phyloP scores from a whole-genome alignment of 1,139 yeast genomes.

The Blastobotrys malaysiensis region DNA sequence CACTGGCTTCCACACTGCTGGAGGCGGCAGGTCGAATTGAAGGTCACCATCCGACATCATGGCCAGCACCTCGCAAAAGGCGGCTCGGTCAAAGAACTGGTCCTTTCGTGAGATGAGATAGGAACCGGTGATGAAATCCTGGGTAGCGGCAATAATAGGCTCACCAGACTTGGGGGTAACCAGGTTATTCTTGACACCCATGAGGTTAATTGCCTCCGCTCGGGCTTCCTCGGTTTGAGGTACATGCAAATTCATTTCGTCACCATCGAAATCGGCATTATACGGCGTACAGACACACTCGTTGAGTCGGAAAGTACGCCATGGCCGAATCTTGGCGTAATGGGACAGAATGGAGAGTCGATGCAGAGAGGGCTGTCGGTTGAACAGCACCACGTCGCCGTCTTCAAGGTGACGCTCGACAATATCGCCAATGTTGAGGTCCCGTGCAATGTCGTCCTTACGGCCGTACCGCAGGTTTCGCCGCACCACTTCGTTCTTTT shows the following conservation, averaged over 20 bases:
- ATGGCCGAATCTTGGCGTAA: constrained; percentile 92
- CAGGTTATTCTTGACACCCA: constrained; percentile 96
- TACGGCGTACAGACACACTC: constrained; percentile 99
- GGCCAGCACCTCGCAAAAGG: constrained; percentile 73
- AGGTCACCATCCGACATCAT: constrained; percentile 94
- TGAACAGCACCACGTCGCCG: constrained; percentile 92
- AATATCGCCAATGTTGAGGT: constrained; percentile 78
- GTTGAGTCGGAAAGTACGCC: constrained; percentile 95
- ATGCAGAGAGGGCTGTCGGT: constrained; percentile 97
- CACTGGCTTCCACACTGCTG: constrained; percentile 84
- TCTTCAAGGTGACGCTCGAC: constrained; percentile 98
- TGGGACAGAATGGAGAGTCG: constrained; percentile 91
- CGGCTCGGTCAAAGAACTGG: constrained; percentile 82
- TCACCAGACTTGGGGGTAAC: constrained; percentile 97
- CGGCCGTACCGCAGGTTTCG: constrained; percentile 89
- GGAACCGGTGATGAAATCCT: constrained; percentile 97
- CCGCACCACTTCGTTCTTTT: constrained; percentile 78
- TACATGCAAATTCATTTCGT: constrained; percentile 98
- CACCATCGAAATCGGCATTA: constrained; percentile 99
- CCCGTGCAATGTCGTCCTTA: constrained; percentile 67
- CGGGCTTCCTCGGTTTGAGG: constrained; percentile 99
- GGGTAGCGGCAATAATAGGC: constrained; percentile 99
- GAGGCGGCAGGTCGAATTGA: constrained; percentile 93
- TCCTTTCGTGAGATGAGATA: constrained; percentile 90
- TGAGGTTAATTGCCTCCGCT: constrained; percentile 93